phyloP scores from a whole-genome alignment of 352 stramenopile species.

The Phytophthora citrophthora region DNA sequence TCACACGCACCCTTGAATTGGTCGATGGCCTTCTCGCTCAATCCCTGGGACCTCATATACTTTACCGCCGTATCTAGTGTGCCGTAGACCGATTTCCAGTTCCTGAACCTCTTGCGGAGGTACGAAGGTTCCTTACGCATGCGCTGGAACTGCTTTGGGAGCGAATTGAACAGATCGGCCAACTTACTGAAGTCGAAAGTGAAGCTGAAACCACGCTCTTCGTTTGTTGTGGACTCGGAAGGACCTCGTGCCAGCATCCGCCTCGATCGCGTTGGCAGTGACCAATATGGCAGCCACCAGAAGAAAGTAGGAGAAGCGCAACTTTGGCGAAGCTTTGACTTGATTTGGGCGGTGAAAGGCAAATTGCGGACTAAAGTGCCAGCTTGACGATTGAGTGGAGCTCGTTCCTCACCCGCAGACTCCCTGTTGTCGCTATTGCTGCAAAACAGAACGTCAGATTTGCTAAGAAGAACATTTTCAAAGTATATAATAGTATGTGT shows the following conservation, averaged over 20 bases:
- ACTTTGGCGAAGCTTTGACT: too few relatives aligned
- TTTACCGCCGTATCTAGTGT: background rate
- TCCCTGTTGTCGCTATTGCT: too few relatives aligned
- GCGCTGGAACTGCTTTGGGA: conserved; percentile 1
- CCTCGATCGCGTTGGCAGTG: background rate
- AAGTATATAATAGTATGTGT: too few relatives aligned
- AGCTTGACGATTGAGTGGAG: too few relatives aligned
- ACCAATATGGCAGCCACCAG: background rate
- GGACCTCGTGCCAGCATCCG: background rate
- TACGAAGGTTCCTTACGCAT: conserved; percentile 1
- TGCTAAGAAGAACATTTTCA: too few relatives aligned
- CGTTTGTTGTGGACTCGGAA: background rate
- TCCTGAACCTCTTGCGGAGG: background rate
- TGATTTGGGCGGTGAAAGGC: too few relatives aligned
- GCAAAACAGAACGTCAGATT: too few relatives aligned
- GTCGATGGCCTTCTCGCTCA: conserved; percentile 1
- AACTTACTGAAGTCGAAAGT: conserved; percentile 5
- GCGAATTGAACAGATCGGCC: background rate
- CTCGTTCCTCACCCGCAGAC: too few relatives aligned
- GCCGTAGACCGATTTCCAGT: background rate
- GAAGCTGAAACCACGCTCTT: conserved; percentile 3
- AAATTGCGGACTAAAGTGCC: too few relatives aligned
- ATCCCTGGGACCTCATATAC: background rate
- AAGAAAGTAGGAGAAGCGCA: conserved; percentile 3
- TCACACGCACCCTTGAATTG: background rate